Evolutionary conservation across 768 basidiomycete species (phyloP).

Genomic region (Wakefieldia striispora): DNA sequence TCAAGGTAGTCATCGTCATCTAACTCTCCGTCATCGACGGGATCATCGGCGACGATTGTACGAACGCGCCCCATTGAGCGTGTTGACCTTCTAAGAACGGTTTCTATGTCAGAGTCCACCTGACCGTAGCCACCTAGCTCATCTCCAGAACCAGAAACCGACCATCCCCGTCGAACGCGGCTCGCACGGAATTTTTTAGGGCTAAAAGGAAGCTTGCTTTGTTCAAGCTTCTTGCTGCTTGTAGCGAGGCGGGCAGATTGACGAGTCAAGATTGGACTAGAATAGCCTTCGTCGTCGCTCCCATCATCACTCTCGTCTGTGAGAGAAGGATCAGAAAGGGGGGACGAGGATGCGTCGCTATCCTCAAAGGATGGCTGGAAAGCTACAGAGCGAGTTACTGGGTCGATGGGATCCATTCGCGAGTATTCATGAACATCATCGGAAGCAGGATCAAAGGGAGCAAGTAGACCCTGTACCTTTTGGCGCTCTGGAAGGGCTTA

Average conservation of each 20-base stretch:
- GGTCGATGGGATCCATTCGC: conserved; percentile 43
- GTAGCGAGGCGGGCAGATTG: conserved; percentile 18
- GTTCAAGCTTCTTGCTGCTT: conserved; percentile 2
- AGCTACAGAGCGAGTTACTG: conserved; percentile 2
- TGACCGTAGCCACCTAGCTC: conserved; percentile 40
- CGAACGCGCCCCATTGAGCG: conserved; percentile 42
- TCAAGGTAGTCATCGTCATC: conserved; percentile 37
- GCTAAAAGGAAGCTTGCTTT: conserved; percentile 58
- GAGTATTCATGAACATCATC: conserved; percentile 53
- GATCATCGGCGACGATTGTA: conserved; percentile 33
- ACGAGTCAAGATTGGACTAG: conserved; percentile 3
- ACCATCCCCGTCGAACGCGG: conserved; percentile 22
- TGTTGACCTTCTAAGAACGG: conserved; percentile 43
- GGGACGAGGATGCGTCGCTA: conserved; percentile 12
- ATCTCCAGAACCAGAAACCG: conserved; percentile 36
- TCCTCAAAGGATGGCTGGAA: conserved; percentile 4
- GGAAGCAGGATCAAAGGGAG: conserved; percentile 60
- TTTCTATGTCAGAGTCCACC: conserved; percentile 26
- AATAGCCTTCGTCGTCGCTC: conserved; percentile 15
- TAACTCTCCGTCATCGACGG: conserved; percentile 28
- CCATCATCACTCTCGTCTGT: conserved; percentile 30
- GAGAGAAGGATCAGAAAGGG: conserved; percentile 15
- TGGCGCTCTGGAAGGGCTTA: conserved; percentile 39
- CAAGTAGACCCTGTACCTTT: conserved; percentile 42
- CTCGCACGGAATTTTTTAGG: conserved; percentile 56